Percentiles rank a stretch among this genome's conserved stretches.
These are phyloP conservation scores for Aleurites moluccanus DNA, from an alignment of 441 rosid genomes.

Conservation along the genomic window DNA sequence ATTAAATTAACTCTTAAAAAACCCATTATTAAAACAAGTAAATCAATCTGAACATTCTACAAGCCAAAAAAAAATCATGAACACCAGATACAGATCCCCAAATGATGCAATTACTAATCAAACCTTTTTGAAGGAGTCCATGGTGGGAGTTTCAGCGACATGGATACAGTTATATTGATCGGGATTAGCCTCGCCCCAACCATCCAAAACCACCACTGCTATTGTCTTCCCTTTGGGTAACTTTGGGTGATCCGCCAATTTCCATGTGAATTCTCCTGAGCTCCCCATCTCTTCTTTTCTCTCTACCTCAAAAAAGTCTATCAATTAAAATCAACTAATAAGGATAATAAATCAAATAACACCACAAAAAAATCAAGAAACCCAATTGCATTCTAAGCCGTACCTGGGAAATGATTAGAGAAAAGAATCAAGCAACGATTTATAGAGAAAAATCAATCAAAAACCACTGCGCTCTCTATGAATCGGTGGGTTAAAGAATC, in stretches of 20 bases:
- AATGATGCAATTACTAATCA: background rate
- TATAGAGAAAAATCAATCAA: background rate
- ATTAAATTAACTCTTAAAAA: background rate
- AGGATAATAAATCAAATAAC: background rate
- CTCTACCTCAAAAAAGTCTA: background rate
- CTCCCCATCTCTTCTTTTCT: constrained; percentile 42
- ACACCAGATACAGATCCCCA: background rate
- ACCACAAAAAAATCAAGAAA: background rate
- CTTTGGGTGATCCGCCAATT: constrained; percentile 77
- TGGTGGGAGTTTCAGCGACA: constrained; percentile 81
- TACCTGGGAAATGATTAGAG: background rate
- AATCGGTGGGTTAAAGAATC: background rate
- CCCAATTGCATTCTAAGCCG: background rate
- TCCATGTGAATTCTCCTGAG: constrained; percentile 46
- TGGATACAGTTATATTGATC: constrained; percentile 89
- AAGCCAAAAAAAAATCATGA: background rate
- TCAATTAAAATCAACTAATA: background rate
- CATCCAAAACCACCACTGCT: constrained; percentile 82
- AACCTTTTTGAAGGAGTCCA: constrained; percentile 92
- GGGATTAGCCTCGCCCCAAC: constrained; percentile 94
- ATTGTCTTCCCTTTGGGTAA: constrained; percentile 77
- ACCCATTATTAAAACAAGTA: background rate
- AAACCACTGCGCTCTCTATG: background rate
- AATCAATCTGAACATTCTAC: background rate
- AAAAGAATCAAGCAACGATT: background rate